Base-by-base conservation (phyloP, 345 rosid species). In the Geranium rotundifolium region DNA sequence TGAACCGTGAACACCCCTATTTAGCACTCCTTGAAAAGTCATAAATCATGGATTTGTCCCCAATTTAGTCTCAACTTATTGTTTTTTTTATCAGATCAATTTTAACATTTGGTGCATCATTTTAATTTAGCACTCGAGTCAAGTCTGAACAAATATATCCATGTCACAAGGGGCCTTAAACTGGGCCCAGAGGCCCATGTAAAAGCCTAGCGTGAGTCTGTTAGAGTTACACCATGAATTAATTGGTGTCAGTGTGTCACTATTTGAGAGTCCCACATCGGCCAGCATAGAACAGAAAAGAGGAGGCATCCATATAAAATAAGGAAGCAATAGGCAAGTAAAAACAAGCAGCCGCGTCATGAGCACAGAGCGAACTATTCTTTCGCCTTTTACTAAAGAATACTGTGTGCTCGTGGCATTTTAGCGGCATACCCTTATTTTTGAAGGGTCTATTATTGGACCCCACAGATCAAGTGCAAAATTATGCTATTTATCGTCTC, bases 381-480 rank as follows among this genome's bases (percentile, higher is more conserved):
- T 77, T 72, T 80, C 81, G 81, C 84, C 80, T 80, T 80, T 72
- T 80, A 75, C 76, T 77, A 75, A 72, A 72, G 77, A 74, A 70
- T 70, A 72, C 71, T 72, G 79, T 77, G 78, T 72, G 63, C 63
- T 7, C 71, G 71, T 34, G 39, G 65, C 61, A 34, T 54, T 34
- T 7, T 7, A 61, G 71, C 61, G 71, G 61, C 61, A 67, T 66
- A 59, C 63, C 27, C 69, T 46, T 13, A 37, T 66, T 59, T 66
- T 66, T 66, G 58, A 50, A 59, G 58, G 63, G 63, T 10, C 19
- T 19, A 46, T 1, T 0, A 0, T 63, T 7, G 18, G 57, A 3
- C 37, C 69, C 62, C 19, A 58, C 62, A 65, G 46, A 0, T 0
- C 62, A 0, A 63, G 66, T 54, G 0, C 52, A 2, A 46, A 46